Conservation (phyloP, 169 alveolate genomes). For the Plasmodium malariae region DNA sequence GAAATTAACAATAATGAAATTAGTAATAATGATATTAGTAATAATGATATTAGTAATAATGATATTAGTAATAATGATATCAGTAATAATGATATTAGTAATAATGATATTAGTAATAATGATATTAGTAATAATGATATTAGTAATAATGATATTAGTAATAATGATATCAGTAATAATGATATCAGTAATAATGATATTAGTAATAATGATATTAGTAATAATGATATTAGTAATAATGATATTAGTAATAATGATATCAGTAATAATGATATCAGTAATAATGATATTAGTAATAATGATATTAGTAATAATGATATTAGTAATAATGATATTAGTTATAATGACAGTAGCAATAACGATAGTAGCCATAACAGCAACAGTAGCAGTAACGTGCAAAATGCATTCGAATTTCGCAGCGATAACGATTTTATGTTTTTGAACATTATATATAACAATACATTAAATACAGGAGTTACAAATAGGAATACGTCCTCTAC, state of each 20-base stretch:
- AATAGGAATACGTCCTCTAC: constrained; percentile 16
- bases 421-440: constrained; percentile 13
- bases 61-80: no score
- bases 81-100: no score
- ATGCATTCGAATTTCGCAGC: neutral
- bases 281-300: neutral
- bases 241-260: neutral
- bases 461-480: constrained; percentile 9
- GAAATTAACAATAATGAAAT: no score
- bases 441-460: constrained; percentile 35
- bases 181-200: no score
- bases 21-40: no score
- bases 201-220: neutral
- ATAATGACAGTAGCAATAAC: neutral
- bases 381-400: neutral
- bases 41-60: no score
- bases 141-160: no score
- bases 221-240: neutral
- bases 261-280: neutral
- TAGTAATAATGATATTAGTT: neutral
- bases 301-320: neutral
- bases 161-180: no score
- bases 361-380: neutral
- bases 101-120: no score
- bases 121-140: no score